These are phyloP conservation scores for Leucogyrophana mollusca DNA, from an alignment of 768 basidiomycete genomes.

Conservation along the genomic window DNA sequence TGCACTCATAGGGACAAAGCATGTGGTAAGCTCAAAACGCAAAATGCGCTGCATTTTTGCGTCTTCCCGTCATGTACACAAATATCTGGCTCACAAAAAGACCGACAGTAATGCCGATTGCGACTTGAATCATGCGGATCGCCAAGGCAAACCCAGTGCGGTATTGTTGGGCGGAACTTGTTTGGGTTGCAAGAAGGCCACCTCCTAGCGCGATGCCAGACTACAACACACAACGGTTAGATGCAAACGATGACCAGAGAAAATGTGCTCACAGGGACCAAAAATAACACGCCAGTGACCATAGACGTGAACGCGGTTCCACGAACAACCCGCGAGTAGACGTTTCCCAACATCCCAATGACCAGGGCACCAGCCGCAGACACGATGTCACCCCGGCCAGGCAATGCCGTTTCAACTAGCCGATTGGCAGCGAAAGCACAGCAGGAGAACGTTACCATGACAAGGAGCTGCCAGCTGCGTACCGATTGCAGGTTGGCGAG, in stretches of 20 bases:
- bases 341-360: slow-evolving; percentile 76
- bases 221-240: slow-evolving; percentile 35
- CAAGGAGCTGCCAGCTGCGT: slow-evolving; percentile 65
- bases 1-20: slow-evolving; percentile 2
- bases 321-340: slow-evolving; percentile 72
- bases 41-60: slow-evolving; percentile 73
- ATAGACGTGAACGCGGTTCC: slow-evolving; percentile 89
- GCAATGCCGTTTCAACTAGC: slow-evolving; percentile 56
- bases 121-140: slow-evolving; percentile 79
- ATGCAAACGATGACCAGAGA: neutral
- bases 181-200: slow-evolving; percentile 56
- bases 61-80: slow-evolving; percentile 74
- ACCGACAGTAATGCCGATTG: slow-evolving; percentile 83
- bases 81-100: slow-evolving; percentile 75
- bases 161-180: slow-evolving; percentile 64
- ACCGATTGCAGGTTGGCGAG: slow-evolving; percentile 75
- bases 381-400: slow-evolving; percentile 69
- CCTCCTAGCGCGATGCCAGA: slow-evolving; percentile 77
- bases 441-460: slow-evolving; percentile 81
- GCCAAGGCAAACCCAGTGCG: slow-evolving; percentile 79
- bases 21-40: slow-evolving; percentile 49
- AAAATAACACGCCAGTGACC: slow-evolving; percentile 91
- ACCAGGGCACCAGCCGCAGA: slow-evolving; percentile 78
- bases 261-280: slow-evolving; percentile 69
- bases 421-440: slow-evolving; percentile 71